Evolutionary conservation across 768 basidiomycete species (phyloP).

Genomic region (Amanita phalloides): DNA sequence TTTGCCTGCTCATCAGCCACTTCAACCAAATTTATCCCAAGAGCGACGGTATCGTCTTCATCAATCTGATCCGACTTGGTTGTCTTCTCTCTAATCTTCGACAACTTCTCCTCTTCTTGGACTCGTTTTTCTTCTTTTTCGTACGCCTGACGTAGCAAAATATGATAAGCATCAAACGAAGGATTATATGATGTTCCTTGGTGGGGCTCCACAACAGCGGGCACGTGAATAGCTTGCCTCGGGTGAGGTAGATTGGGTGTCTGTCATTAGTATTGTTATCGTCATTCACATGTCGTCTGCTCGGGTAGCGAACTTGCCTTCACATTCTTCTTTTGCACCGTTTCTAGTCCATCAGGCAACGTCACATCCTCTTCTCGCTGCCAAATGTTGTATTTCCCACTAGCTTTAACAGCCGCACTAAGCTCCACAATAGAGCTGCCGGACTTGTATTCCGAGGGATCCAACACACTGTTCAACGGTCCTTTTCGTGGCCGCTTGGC

Average conservation of each 20-base stretch:
- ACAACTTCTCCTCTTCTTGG: constrained; percentile 40
- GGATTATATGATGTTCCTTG: constrained; percentile 90
- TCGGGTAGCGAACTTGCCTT: constrained; percentile 33
- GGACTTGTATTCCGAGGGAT: constrained; percentile 53
- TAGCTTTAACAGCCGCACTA: constrained; percentile 58
- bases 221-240: constrained; percentile 38
- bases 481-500: constrained; percentile 62
- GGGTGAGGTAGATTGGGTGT: constrained; percentile 1
- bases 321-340: constrained; percentile 28
- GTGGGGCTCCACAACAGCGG: constrained; percentile 64
- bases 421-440: constrained; percentile 58
- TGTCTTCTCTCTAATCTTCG: constrained; percentile 44
- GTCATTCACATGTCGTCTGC: background rate
- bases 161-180: constrained; percentile 57
- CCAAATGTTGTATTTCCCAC: constrained; percentile 64
- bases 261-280: background rate
- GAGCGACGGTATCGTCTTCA: constrained; percentile 26
- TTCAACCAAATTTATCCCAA: constrained; percentile 59
- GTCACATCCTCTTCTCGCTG: constrained; percentile 20
- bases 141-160: constrained; percentile 58
- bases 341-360: constrained; percentile 28
- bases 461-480: constrained; percentile 60
- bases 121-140: constrained; percentile 52
- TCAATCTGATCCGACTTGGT: constrained; percentile 32
- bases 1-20: constrained; percentile 29